Evolutionary conservation across 768 basidiomycete species (phyloP), one percentile per base, ranked within the genome.

Genomic region (Macrocybe gigantea): DNA sequence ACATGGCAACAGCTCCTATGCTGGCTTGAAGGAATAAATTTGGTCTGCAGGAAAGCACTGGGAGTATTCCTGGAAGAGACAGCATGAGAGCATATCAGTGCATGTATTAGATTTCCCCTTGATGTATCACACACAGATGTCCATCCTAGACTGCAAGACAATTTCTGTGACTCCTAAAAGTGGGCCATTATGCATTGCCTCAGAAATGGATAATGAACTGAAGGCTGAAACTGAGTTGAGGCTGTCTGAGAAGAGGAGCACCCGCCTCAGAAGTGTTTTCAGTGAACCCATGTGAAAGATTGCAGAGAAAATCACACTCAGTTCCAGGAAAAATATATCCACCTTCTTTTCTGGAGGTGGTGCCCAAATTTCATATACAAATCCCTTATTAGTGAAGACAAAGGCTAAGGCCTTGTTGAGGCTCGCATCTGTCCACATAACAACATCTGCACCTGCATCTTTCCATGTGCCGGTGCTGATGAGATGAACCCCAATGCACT

Each of bases 211-310:
- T 4, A 57, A 47, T 5, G 47, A 47, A 12, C 47, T 49, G 13
- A 56, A 51, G 2, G 47, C 45, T 1, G 22, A 14, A 10, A 57
- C 56, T 7, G 56, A 55, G 34, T 56, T 45, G 4, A 55, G 45
- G 32, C 53, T 59, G 43, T 59, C 56, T 3, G 53, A 43, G 33
- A 35, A 59, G 5, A 59, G 32, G 7, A 59, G 51, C 3, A 58
- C 2, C 5, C 36, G 48, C 2, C 39, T 32, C 6, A 53, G 57
- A 4, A 53, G 57, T 1, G n/a, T 12, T 3, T 38, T 29, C 5
- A 56, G 33, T 8, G 45, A 34, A 0, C 49, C 52, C 13, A 38
- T 50, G 38, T 52, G 47, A 10, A 34, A 38, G 7, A 53, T 38
- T 7, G 48, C 48, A 9, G 44, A 43, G 8, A 45, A 10, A 14